Percentiles rank a stretch among this genome's conserved stretches.
phyloP scores from a whole-genome alignment of 495 filamentous ascomycete genomes.

The Xeromyces bisporus region DNA sequence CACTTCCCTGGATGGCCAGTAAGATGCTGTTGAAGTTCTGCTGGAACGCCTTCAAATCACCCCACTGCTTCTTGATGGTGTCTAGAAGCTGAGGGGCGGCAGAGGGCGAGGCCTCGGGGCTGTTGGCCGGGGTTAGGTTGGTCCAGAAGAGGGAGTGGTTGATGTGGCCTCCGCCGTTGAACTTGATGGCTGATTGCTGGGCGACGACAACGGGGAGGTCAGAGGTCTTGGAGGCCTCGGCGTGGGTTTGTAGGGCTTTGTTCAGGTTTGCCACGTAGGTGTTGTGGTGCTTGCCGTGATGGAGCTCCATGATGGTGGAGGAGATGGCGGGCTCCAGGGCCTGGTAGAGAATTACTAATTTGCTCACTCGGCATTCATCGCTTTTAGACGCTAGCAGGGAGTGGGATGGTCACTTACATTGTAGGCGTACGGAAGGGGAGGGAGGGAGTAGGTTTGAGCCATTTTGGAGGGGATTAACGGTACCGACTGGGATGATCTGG shows the following conservation, averaged over 20 bases:
- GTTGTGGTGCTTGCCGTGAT: constrained; percentile 49
- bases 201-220: constrained; percentile 47
- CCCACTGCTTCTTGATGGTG: constrained; percentile 57
- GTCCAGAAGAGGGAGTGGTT: constrained; percentile 91
- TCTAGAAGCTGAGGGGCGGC: constrained; percentile 32
- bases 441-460: constrained; percentile 14
- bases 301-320: constrained; percentile 89
- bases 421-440: constrained; percentile 27
- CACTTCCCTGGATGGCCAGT: constrained; percentile 76
- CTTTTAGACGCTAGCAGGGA: not conserved
- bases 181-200: constrained; percentile 73
- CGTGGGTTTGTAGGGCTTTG: constrained; percentile 31
- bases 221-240: constrained; percentile 22
- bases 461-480: not conserved
- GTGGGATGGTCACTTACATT: constrained; percentile 15
- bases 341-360: constrained; percentile 8
- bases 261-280: constrained; percentile 52
- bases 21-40: constrained; percentile 52
- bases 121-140: constrained; percentile 55
- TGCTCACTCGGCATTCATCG: not conserved
- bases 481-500: not conserved
- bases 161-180: constrained; percentile 87
- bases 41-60: constrained; percentile 48
- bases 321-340: constrained; percentile 92
- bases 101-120: constrained; percentile 47